Conservation (phyloP, 1,284 basidiomycete genomes). For the Ustilago shanxiensis region DNA sequence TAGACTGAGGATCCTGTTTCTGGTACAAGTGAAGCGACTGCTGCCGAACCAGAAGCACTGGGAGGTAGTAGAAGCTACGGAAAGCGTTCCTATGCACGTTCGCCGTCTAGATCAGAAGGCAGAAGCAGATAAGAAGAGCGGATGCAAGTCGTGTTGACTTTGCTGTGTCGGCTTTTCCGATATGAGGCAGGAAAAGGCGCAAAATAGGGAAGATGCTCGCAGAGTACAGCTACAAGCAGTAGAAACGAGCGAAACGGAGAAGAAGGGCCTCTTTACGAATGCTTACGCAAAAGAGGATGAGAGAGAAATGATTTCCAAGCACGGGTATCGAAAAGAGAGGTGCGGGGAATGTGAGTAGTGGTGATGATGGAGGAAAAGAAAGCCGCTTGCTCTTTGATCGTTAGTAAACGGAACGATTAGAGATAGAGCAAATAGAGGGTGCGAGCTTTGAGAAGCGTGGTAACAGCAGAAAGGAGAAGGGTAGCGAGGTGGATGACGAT, state of each 20-base stretch:
- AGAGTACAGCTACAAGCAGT: neutral
- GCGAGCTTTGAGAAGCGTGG: constrained; percentile 1
- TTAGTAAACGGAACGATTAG: constrained; percentile 4
- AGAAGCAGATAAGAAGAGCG: constrained; percentile 2
- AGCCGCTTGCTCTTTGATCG: constrained; percentile 5
- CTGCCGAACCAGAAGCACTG: constrained; percentile 30
- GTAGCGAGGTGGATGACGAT: neutral
- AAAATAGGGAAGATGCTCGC: neutral
- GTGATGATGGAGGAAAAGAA: constrained; percentile 8
- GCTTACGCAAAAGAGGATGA: neutral
- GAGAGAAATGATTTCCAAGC: constrained; percentile 13
- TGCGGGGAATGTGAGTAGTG: constrained; percentile 11
- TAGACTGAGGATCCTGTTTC: constrained; percentile 25
- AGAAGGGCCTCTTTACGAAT: neutral
- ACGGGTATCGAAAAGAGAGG: constrained; percentile 31
- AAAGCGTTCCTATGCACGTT: constrained; percentile 31
- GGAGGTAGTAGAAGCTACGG: constrained; percentile 27
- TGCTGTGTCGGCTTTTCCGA: neutral
- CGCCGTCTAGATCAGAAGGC: neutral
- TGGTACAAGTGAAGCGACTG: constrained; percentile 38
- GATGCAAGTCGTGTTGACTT: constrained; percentile 12
- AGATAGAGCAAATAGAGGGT: neutral
- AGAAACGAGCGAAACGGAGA: neutral
- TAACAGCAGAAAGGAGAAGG: neutral
- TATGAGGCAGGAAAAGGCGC: neutral